A percentile compares a stretch with the other conserved stretches of the same genome.
Evolutionary conservation across 257 asterid species (phyloP).

Genomic region (Solanum verrucosum): DNA sequence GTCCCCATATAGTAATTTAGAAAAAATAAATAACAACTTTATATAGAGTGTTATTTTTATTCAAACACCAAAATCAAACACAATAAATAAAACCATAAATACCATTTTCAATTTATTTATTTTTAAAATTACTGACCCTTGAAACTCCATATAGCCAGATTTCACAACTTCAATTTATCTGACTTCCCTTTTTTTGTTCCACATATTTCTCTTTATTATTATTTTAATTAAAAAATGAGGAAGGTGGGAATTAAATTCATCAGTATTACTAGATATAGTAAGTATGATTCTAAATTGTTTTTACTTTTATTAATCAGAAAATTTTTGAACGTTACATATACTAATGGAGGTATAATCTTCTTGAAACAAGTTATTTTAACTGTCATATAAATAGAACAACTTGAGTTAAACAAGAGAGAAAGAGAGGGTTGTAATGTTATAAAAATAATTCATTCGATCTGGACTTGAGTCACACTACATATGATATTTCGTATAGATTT

Average conservation of each 20-base stretch:
- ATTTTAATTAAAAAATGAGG: not conserved
- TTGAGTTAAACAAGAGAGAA: not conserved
- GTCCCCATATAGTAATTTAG: not conserved
- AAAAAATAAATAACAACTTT: not conserved
- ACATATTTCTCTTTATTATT: not conserved
- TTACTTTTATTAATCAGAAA: not conserved
- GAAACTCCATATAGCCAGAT: slow-evolving; percentile 9
- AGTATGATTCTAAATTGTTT: not conserved
- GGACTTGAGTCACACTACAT: not conserved
- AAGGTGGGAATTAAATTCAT: not conserved
- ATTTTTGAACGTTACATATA: not conserved
- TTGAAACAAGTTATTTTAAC: not conserved
- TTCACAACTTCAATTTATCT: not conserved
- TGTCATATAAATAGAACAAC: not conserved
- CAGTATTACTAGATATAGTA: not conserved
- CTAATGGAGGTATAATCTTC: rapidly evolving
- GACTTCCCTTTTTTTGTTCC: not conserved
- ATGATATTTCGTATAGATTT: not conserved
- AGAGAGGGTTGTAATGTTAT: not conserved
- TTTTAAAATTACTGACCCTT: slow-evolving; percentile 9
- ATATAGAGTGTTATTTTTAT: not conserved
- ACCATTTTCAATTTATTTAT: not conserved
- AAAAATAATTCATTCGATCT: not conserved
- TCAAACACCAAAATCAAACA: not conserved
- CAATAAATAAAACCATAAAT: not conserved